These are phyloP conservation scores for Melaleuca alternifolia DNA, from an alignment of 345 rosid genomes.

Conservation along the genomic window DNA sequence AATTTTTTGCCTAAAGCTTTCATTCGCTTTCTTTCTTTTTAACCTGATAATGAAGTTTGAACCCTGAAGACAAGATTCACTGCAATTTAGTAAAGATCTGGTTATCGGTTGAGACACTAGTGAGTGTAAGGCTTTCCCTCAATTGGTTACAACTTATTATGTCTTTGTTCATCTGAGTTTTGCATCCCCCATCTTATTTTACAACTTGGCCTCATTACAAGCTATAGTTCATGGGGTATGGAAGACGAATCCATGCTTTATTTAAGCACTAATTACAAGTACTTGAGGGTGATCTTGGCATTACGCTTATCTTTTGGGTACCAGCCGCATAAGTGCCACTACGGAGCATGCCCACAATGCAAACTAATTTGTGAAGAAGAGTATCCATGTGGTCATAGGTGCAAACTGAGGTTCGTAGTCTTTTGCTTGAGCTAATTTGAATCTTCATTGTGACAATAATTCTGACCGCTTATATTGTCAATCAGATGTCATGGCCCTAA, in stretches of 20 bases:
- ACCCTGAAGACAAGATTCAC: neutral
- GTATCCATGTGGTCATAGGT: conserved; percentile 75
- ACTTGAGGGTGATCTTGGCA: neutral
- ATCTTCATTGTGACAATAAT: neutral
- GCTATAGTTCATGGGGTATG: neutral
- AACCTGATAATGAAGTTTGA: neutral
- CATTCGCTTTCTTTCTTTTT: neutral
- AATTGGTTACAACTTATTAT: neutral
- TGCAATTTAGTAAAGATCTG: neutral
- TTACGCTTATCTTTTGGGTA: conserved; percentile 8
- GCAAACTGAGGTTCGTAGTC: conserved; percentile 58
- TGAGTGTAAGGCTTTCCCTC: neutral
- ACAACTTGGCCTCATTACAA: neutral
- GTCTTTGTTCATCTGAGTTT: neutral
- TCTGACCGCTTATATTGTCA: neutral
- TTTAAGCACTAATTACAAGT: neutral
- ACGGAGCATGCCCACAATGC: conserved; percentile 88
- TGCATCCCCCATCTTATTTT: neutral
- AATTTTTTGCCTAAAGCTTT: neutral
- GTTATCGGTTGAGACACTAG: neutral
- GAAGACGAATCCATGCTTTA: neutral
- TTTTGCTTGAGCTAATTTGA: neutral
- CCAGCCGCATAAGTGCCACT: conserved; percentile 87
- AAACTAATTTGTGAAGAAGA: conserved; percentile 72
- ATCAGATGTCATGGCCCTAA: conserved; percentile 80